Evolutionary conservation across 1,284 basidiomycete species (phyloP), one percentile per base, ranked within the genome.

Genomic region (Phlebopus sp.): DNA sequence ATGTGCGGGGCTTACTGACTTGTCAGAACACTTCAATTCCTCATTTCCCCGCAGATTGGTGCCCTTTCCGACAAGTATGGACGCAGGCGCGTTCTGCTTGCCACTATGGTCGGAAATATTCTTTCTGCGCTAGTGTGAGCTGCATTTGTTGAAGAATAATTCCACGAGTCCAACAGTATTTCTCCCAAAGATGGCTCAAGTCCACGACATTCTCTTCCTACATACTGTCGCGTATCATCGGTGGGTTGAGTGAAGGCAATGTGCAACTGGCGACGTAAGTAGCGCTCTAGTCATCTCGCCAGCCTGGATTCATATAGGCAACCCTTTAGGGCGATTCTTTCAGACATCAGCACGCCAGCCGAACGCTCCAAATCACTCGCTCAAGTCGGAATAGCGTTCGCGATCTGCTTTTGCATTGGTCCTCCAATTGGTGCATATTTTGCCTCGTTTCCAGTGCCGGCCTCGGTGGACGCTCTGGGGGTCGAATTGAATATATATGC

Each of bases 51-150:
- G 0, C 74, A 76, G 54, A 90, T 97, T 46, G 93, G 93, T 10
- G 71, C 81, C 0, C 68, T 92, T 21, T 90, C 87, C 40, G 93
- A 97, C 69, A 82, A 79, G 59, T 90, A 91, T 72, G 93, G 93
- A 0, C 82, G 93, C 10, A 90, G 86, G 63, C 81, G 76, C 17
- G 73, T 96, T 17, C 75, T 97, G 2, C 74, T 97, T 34, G 61
- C 84, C 23, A 90, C 86, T 0, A 95, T 97, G 93, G 69, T 86
- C 44, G 93, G 93, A n/a, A 97, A 97, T 62, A 83, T 96, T 19
- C 63, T 90, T 21, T 92, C 90, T 15, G 92, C 91, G 3, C 54
- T 87, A 15, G 75, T 91, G 86, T 90, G 65, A 53, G 87, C 73
- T 9, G 32, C 35, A 37, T 39, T 5, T 30, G 17, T 34, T 42